These are phyloP conservation scores for Naganishia cerealis DNA, from an alignment of 1,284 basidiomycete species.

Conservation along the genomic window DNA sequence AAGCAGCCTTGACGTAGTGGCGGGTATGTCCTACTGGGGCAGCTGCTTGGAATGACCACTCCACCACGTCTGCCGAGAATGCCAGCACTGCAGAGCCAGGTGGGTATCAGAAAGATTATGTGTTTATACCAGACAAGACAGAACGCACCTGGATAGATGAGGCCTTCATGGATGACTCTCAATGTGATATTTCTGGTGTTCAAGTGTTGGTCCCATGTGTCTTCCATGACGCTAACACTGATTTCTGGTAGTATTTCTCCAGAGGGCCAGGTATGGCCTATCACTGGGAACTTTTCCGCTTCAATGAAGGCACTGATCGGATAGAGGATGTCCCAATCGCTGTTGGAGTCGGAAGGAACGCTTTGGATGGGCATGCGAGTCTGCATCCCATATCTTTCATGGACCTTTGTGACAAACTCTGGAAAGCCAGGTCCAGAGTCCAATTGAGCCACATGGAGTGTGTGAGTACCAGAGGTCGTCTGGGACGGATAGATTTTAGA, in stretches of 20 bases:
- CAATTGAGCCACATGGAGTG: slow-evolving; percentile 77
- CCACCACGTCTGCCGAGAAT: slow-evolving; percentile 85
- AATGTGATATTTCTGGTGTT: slow-evolving; percentile 72
- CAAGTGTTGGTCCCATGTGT: slow-evolving; percentile 58
- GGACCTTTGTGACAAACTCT: slow-evolving; percentile 65
- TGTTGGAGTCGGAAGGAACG: slow-evolving; percentile 43
- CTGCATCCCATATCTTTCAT: slow-evolving; percentile 58
- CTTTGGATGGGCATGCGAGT: slow-evolving; percentile 48
- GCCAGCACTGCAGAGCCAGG: slow-evolving; percentile 64
- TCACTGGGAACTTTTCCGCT: slow-evolving; percentile 43
- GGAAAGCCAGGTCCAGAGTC: slow-evolving; percentile 78
- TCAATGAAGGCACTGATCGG: slow-evolving; percentile 66
- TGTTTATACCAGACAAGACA: too few species aligned
- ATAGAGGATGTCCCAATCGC: slow-evolving; percentile 83
- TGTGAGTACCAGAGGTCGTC: slow-evolving; percentile 71
- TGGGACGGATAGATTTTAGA: slow-evolving; percentile 43
- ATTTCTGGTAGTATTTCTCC: slow-evolving; percentile 73
- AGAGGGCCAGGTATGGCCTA: slow-evolving; percentile 34
- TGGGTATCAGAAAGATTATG: not conserved
- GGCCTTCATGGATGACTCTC: slow-evolving; percentile 72
- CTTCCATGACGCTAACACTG: slow-evolving; percentile 66
- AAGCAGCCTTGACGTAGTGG: slow-evolving; percentile 78
- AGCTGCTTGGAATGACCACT: slow-evolving; percentile 77
- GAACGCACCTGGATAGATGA: slow-evolving; percentile 76
- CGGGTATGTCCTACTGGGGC: slow-evolving; percentile 72